Base-by-base conservation (phyloP, 345 rosid genomes). In the Eucalyptus sideroxylon region DNA sequence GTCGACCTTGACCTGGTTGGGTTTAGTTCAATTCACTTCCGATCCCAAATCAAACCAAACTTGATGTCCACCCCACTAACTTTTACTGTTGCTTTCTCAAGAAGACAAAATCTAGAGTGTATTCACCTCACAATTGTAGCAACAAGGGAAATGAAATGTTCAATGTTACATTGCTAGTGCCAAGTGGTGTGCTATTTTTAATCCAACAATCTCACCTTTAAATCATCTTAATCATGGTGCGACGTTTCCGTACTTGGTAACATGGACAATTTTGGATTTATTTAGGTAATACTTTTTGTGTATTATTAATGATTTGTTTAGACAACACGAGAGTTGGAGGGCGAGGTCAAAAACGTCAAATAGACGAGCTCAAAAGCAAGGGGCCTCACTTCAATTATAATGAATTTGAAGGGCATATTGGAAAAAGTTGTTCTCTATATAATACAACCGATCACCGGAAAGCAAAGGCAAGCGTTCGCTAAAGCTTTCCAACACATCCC, bases 1-100 rank as follows among this genome's bases (percentile, higher is more conserved):
- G 7, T 11, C 2, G 13, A 21, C 24, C 81, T 34, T 34, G 42
- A 34, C 19, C 7, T 1, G 0, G 2, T 34, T 16, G 5, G 44
- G 3, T 34, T 19, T 11, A 0, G 23, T 34, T 11, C 7, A 34
- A 4, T 31, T 69, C 13, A 5, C 81, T 69, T 37, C 42, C 4
- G 1, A 2, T 69, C 13, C 2, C 42, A 69, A 69, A 11, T 69
- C 37, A 40, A 69, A 9, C 24, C 24, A 34, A 34, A 69, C 7
- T 10, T 69, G 6, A 31, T 34, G 81, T 72, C 23, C 13, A 72
- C 26, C 14, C 4, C 11, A 72, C 37, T 34, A 34, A 34, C 37
- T 34, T 34, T 34, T 34, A 34, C 37, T 34, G 4, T 5, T 1
- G 4, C 44, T 17, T 72, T 69, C 14, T 72, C 1, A 9, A 1